Base-by-base conservation (phyloP, 345 rosid species). In the Excoecaria cochinchinensis region DNA sequence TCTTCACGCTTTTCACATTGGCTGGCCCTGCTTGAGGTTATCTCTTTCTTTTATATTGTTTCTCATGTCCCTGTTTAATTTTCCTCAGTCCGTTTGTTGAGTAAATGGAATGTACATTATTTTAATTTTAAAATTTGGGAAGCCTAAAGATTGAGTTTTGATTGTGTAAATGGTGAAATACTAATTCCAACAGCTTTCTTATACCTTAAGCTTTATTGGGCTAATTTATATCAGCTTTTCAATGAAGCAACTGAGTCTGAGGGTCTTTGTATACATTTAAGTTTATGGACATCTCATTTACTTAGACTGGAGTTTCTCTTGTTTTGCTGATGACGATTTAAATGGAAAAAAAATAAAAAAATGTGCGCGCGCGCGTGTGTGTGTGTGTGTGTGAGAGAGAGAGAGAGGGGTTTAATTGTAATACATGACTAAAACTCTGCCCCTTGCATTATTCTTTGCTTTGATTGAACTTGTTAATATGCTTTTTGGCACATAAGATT, bases 11-110 rank as follows among this genome's bases (percentile, higher is more conserved):
- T 90, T 96, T 84, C 95, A 89, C 78, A 85, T 92, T 63, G 97
- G 97, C 36, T 93, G 98, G 98, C 97, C 99, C 7, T 93, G 97
- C 84, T 83, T 96, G 85, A 96, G 98, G 99, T 95, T 53, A 3
- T 60, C 8, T 4, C 0, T 64, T 9, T 5, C 19, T n/a, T 15
- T 42, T 42, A 4, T 42, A 1, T 42, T 42, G 6, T 3, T 16
- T 48, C 39, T 44, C n/a, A 0, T 42, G 46, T 1, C 40, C 53
- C 31, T 24, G 31, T 42, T 38, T 16, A 16, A 5, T 13, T 76
- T 12, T 46, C 13, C 17, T 38, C 31, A 31, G 31, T 10, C 50
- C 5, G 7, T 36, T 61, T 61, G 39, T 31, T 57, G 65, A 1
- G 40, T 40, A 63, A 39, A 16, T 38, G 0, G 44, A 40, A 19